A percentile compares a stretch with the other conserved stretches of the same genome.
These are phyloP conservation scores for Kregervanrija fluxuum DNA, from an alignment of 805 yeast genomes.

Conservation along the genomic window DNA sequence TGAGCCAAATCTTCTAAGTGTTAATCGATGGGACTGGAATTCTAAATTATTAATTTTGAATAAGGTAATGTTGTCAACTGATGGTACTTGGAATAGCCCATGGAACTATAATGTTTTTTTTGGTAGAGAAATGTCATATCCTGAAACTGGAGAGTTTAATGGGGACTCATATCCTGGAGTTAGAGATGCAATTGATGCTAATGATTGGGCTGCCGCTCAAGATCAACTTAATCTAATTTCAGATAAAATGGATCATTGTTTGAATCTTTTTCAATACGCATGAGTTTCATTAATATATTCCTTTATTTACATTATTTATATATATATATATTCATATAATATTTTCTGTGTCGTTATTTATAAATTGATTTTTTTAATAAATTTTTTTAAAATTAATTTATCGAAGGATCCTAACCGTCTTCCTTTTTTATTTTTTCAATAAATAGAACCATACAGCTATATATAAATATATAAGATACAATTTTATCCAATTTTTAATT, in stretches of 20 bases:
- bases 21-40: conserved; percentile 78
- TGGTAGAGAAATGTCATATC: conserved; percentile 62
- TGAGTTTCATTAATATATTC: not conserved
- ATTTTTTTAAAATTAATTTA: too few species aligned
- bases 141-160: conserved; percentile 31
- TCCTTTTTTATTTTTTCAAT: too few species aligned
- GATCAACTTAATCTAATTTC: conserved; percentile 40
- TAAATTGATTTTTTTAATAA: not conserved
- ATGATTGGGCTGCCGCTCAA: conserved; percentile 49
- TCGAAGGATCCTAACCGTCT: too few species aligned
- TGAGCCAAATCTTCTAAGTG: conserved; percentile 68
- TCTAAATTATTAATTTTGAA: conserved; percentile 52
- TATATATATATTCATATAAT: not conserved
- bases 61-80: conserved; percentile 39
- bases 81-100: conserved; percentile 42
- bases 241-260: conserved; percentile 23
- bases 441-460: not conserved
- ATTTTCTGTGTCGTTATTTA: not conserved
- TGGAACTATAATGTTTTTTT: conserved; percentile 63
- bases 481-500: too few species aligned
- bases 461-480: not conserved
- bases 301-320: not conserved
- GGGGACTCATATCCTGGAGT: conserved; percentile 73
- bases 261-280: conserved; percentile 14
- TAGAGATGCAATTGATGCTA: conserved; percentile 52